Evolutionary conservation across 179 eudicot genomes (phyloP).

Genomic region (Sideroxylon spinosum): DNA sequence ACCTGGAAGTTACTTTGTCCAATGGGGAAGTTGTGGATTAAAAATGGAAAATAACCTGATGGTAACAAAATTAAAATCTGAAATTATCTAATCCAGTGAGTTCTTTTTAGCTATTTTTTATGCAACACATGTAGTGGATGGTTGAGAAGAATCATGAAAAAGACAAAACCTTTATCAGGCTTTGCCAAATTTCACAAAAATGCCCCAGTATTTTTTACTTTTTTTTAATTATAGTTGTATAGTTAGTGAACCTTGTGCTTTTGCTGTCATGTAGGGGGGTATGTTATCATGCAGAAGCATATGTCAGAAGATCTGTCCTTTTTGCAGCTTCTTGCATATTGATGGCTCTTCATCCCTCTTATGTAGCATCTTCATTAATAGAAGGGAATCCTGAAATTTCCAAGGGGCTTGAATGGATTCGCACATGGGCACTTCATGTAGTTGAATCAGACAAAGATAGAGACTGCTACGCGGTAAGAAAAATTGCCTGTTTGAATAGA

Average conservation of each 20-base stretch:
- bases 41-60: too few relatives aligned
- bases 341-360: slow-evolving; percentile 81
- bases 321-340: slow-evolving; percentile 85
- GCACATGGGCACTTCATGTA: slow-evolving; percentile 75
- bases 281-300: slow-evolving; percentile 77
- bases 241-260: slow-evolving; percentile 6
- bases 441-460: slow-evolving; percentile 80
- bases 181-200: background rate
- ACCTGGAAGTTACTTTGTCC: too few relatives aligned
- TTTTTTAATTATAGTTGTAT: too few relatives aligned
- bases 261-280: slow-evolving; percentile 54
- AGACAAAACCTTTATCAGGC: too few relatives aligned
- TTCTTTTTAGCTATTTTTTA: too few relatives aligned
- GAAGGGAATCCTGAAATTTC: slow-evolving; percentile 68
- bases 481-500: background rate
- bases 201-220: background rate
- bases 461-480: slow-evolving; percentile 72
- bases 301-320: slow-evolving; percentile 77
- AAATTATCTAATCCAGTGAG: too few relatives aligned
- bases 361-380: slow-evolving; percentile 68
- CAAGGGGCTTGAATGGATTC: slow-evolving; percentile 93
- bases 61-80: too few relatives aligned
- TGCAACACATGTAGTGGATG: too few relatives aligned
- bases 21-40: too few relatives aligned
- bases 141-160: too few relatives aligned